Evolutionary conservation across 2,329 filamentous ascomycete genomes (phyloP).

Genomic region (Microsporum ferrugineum): DNA sequence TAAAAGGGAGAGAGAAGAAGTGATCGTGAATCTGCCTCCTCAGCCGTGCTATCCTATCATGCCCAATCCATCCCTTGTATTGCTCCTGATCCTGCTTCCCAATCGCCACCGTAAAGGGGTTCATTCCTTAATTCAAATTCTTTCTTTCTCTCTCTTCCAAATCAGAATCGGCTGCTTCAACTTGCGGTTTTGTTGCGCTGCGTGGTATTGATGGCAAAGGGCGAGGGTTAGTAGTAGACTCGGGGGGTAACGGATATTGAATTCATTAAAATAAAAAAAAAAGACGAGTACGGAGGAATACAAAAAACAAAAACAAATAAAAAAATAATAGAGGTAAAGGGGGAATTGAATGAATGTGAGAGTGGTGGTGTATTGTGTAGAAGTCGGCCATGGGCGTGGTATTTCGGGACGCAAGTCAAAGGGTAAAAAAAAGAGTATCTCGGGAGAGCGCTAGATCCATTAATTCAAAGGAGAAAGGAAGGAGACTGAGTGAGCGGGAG

Average conservation of each 20-base stretch:
- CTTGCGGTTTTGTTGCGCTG: background rate
- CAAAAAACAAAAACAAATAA: slow-evolving; percentile 29
- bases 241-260: slow-evolving; percentile 1
- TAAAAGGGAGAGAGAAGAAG: slow-evolving; percentile 8
- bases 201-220: background rate
- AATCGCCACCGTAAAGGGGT: background rate
- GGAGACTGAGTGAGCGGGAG: slow-evolving; percentile 2
- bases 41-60: background rate
- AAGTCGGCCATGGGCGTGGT: background rate
- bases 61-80: background rate
- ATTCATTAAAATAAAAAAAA: slow-evolving; percentile 18
- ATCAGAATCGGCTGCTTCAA: background rate
- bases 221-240: background rate
- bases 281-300: slow-evolving; percentile 29
- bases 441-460: slow-evolving; percentile 16
- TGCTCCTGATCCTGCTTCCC: background rate
- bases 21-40: background rate
- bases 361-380: background rate
- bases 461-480: slow-evolving; percentile 3
- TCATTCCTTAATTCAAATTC: background rate
- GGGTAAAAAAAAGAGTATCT: slow-evolving; percentile 19
- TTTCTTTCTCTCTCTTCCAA: background rate
- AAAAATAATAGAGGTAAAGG: slow-evolving; percentile 18
- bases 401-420: slow-evolving; percentile 10
- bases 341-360: slow-evolving; percentile 5